Evolutionary conservation across 352 stramenopile genomes (phyloP), one percentile per base, ranked within the genome.

Genomic region (Aphanomyces invadans): DNA sequence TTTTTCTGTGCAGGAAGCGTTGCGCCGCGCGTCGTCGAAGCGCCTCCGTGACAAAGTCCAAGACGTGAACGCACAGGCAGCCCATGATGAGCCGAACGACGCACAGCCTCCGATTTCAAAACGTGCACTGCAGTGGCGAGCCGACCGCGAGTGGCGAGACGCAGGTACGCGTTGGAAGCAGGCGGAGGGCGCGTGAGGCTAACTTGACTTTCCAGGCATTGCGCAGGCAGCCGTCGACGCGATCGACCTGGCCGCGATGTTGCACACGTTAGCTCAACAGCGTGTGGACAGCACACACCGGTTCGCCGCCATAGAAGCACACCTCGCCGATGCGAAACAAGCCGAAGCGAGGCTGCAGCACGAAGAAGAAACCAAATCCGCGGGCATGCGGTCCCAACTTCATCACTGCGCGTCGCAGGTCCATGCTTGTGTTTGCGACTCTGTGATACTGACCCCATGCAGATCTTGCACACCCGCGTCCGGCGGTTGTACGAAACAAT

Each of bases 401-500:
- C 60, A 67, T 31, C 45, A 67, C 26, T 67, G 48, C 26, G 60
- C 60, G 12, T 57, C 48, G 11, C 60, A 67, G 42, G 60, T 67
- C 7, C 12, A 45, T 11, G 21, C 0, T 29, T n/a, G n/a, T n/a
- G n/a, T n/a, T n/a, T n/a, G n/a, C n/a, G n/a, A n/a, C n/a, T n/a
- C n/a, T n/a, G n/a, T n/a, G n/a, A n/a, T n/a, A n/a, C n/a, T n/a
- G n/a, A n/a, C n/a, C n/a, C n/a, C n/a, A n/a, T n/a, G n/a, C 70
- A 84, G 21, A 78, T 88, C 31, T 55, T 88, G 38, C 73, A 77
- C 7, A 77, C 70, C 26, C 70, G 80, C 21, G 76, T 70, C 2
- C 76, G 80, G 54, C 77, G 74, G 29, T 71, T 88, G 36, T 77
- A 88, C 69, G 78, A 88, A 55, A 75, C 66, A n/a, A 77, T 88